These are phyloP conservation scores for Xylaria nigripes DNA, from an alignment of 495 filamentous ascomycete genomes.

Conservation along the genomic window DNA sequence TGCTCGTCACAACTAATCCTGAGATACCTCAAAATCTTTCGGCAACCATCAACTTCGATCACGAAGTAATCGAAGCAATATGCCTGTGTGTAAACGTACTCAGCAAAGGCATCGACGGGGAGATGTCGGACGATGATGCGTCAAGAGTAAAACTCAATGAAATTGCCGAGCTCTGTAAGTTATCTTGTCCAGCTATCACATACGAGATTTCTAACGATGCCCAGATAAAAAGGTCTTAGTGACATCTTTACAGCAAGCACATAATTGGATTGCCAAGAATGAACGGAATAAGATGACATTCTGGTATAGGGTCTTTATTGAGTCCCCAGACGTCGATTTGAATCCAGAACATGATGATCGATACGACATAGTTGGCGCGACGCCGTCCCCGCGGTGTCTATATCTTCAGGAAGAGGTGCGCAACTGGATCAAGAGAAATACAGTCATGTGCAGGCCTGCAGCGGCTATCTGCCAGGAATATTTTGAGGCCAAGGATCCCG, in stretches of 20 bases:
- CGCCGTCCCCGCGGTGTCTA: constrained; percentile 19
- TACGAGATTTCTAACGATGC: constrained; percentile 15
- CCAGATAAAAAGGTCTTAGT: constrained; percentile 81
- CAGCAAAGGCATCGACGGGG: constrained; percentile 81
- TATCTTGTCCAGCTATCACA: neutral
- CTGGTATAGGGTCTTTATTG: constrained; percentile 67
- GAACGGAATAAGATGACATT: constrained; percentile 85
- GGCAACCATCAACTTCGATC: constrained; percentile 66
- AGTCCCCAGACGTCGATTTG: constrained; percentile 30
- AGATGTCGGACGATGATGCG: constrained; percentile 59
- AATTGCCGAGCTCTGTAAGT: constrained; percentile 48
- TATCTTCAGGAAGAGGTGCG: constrained; percentile 33
- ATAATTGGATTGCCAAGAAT: constrained; percentile 88
- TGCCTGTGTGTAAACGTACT: constrained; percentile 81
- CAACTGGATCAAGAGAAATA: constrained; percentile 49
- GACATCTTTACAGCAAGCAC: constrained; percentile 79
- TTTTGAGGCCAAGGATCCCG: constrained; percentile 24
- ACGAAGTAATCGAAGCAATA: constrained; percentile 74
- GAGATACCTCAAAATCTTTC: constrained; percentile 82
- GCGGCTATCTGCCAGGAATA: constrained; percentile 33
- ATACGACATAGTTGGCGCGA: constrained; percentile 20
- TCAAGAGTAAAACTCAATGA: constrained; percentile 42
- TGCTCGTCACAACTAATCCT: constrained; percentile 63
- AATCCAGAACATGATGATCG: constrained; percentile 36
- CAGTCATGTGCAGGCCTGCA: constrained; percentile 36